Evolutionary conservation across 1,284 basidiomycete species (phyloP).

Genomic region (Puccinia hordei): DNA sequence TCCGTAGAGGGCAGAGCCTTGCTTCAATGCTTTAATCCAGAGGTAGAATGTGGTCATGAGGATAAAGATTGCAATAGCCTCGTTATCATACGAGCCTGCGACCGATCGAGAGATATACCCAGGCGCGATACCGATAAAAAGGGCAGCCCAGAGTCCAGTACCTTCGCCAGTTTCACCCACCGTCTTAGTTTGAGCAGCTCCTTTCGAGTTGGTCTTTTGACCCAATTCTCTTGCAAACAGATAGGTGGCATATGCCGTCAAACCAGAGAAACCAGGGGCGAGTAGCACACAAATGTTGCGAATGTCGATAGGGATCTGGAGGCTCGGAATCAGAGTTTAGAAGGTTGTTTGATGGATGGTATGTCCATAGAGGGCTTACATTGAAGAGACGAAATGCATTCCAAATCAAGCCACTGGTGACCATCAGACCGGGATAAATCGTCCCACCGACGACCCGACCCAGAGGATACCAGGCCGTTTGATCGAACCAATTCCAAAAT

Average conservation of each 20-base stretch:
- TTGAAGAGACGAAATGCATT: constrained; percentile 48
- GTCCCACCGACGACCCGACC: constrained; percentile 97
- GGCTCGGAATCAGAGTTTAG: constrained; percentile 75
- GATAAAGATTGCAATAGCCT: constrained; percentile 99
- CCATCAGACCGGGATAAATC: constrained; percentile 75
- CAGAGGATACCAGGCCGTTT: constrained; percentile 89
- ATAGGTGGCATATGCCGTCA: constrained; percentile 97
- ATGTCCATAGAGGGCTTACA: too few species aligned
- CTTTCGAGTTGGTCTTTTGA: constrained; percentile 53
- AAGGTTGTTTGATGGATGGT: too few species aligned
- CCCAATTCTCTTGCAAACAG: constrained; percentile 66
- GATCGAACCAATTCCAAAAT: constrained; percentile 99
- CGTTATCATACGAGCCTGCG: constrained; percentile 98
- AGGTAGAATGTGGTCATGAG: constrained; percentile 98
- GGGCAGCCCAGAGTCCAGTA: constrained; percentile 92
- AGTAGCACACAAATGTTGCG: constrained; percentile 95
- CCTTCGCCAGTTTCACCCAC: constrained; percentile 67
- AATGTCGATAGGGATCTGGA: constrained; percentile 92
- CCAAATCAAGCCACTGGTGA: constrained; percentile 51
- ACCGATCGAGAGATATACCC: constrained; percentile 98
- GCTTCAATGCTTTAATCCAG: constrained; percentile 96
- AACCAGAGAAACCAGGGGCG: constrained; percentile 91
- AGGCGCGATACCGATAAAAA: constrained; percentile 96
- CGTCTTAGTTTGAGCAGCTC: constrained; percentile 58
- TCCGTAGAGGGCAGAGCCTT: constrained; percentile 87